Evolutionary conservation across 768 basidiomycete species (phyloP).

Genomic region (Cyclocybe cylindracea): DNA sequence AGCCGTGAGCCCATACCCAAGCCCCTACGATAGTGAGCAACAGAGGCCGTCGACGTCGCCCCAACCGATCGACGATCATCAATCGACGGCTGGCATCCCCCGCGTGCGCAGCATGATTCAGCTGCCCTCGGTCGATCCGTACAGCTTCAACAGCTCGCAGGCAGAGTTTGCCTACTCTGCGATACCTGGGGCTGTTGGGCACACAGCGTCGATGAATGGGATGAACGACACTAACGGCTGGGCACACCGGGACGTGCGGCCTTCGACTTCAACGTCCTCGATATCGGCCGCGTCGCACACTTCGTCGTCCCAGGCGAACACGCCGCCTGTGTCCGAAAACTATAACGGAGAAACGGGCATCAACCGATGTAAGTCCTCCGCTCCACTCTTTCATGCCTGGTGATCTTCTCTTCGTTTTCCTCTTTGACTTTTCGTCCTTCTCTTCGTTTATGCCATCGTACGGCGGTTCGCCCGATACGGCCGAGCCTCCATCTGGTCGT

Average conservation of each 20-base stretch:
- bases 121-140: conserved; percentile 70
- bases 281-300: conserved; percentile 77
- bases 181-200: conserved; percentile 45
- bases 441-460: too few species aligned
- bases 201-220: conserved; percentile 42
- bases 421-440: background rate
- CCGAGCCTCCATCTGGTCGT: too few species aligned
- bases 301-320: conserved; percentile 80
- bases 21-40: conserved; percentile 70
- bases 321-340: conserved; percentile 71
- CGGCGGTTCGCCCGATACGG: too few species aligned
- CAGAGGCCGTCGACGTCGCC: conserved; percentile 74
- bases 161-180: conserved; percentile 84
- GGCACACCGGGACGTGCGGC: conserved; percentile 57
- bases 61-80: conserved; percentile 60
- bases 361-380: conserved; percentile 74
- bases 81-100: conserved; percentile 48
- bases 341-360: conserved; percentile 74
- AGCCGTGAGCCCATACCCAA: conserved; percentile 86
- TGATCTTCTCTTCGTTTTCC: conserved; percentile 10
- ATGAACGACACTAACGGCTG: conserved; percentile 49
- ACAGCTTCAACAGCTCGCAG: conserved; percentile 63
- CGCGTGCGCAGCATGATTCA: conserved; percentile 86
- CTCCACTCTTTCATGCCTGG: background rate
- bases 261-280: conserved; percentile 77